These are phyloP conservation scores for Syncephalastrum sp. DNA, from an alignment of 371 early-diverging fungal genomes.

Conservation along the genomic window DNA sequence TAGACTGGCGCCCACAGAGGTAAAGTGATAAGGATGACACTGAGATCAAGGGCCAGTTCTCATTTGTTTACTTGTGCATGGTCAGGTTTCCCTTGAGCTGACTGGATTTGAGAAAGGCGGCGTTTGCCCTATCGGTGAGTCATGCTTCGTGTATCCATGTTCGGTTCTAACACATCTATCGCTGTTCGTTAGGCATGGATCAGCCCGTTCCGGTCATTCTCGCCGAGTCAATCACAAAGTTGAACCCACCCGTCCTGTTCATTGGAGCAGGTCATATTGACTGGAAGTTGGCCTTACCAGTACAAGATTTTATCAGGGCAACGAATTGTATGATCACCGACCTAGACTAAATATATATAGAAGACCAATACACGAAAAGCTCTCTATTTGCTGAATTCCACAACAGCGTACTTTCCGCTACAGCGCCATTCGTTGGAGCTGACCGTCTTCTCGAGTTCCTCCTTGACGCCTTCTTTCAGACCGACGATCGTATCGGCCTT, in stretches of 20 bases:
- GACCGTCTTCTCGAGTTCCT: constrained; percentile 47
- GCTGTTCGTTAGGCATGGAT: constrained; percentile 35
- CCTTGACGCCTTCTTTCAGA: constrained; percentile 60
- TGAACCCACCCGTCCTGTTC: constrained; percentile 75
- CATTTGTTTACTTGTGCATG: not conserved
- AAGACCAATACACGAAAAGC: not conserved
- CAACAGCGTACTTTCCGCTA: constrained; percentile 83
- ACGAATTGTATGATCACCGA: constrained; percentile 63
- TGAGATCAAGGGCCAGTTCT: not conserved
- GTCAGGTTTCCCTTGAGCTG: constrained; percentile 45
- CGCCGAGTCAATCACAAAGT: constrained; percentile 53
- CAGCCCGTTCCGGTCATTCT: constrained; percentile 64
- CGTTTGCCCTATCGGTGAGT: constrained; percentile 63
- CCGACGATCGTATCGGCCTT: constrained; percentile 90
- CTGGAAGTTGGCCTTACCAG: constrained; percentile 81
- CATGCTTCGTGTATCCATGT: constrained; percentile 9
- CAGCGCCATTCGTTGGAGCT: constrained; percentile 55
- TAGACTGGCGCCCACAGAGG: constrained; percentile 50
- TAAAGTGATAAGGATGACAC: constrained; percentile 6
- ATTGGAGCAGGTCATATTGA: constrained; percentile 91
- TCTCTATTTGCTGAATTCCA: constrained; percentile 38
- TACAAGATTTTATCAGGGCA: constrained; percentile 58
- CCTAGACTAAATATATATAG: constrained; percentile 37
- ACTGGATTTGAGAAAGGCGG: constrained; percentile 76
- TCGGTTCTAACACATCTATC: not conserved